Conservation (phyloP, 2,329 filamentous ascomycete genomes). For the Arthrobotrys megalospora region DNA sequence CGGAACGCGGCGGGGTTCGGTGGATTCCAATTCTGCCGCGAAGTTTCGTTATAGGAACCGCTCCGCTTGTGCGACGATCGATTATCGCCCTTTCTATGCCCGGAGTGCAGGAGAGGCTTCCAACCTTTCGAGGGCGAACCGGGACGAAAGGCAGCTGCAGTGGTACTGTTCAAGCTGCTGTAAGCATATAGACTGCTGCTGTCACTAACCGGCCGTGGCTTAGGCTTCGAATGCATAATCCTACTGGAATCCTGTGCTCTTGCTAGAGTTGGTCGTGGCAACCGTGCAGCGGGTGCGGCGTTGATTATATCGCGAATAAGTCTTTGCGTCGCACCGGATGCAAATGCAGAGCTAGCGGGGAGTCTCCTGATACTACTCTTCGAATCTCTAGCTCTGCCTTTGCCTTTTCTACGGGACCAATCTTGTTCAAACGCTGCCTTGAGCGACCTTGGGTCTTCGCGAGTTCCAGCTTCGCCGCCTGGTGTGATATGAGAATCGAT, state of each 20-base stretch:
- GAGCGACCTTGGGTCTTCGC: conserved; percentile 59
- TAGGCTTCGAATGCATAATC: conserved; percentile 53
- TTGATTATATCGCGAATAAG: conserved; percentile 59
- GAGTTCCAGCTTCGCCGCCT: conserved; percentile 63
- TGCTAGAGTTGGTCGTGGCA: conserved; percentile 33
- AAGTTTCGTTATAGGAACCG: conserved; percentile 87
- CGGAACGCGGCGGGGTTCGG: conserved; percentile 67
- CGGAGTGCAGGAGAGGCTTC: conserved; percentile 56
- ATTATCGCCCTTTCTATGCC: conserved; percentile 67
- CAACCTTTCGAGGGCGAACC: conserved; percentile 52
- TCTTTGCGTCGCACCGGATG: conserved; percentile 52
- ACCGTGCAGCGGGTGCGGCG: conserved; percentile 34
- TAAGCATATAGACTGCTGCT: conserved; percentile 59
- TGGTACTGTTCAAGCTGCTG: conserved; percentile 38
- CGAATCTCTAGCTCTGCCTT: conserved; percentile 50
- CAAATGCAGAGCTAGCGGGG: conserved; percentile 51
- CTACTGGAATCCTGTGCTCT: conserved; percentile 55
- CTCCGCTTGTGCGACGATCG: conserved; percentile 79
- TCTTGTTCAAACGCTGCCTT: conserved; percentile 57
- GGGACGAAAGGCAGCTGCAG: conserved; percentile 25
- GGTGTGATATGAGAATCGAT: conserved; percentile 65
- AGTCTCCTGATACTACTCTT: conserved; percentile 59
- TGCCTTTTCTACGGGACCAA: conserved; percentile 53
- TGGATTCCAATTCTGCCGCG: conserved; percentile 77
- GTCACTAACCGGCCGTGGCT: conserved; percentile 46